Conservation (phyloP, 495 filamentous ascomycete genomes). For the Aspergillus diversus region DNA sequence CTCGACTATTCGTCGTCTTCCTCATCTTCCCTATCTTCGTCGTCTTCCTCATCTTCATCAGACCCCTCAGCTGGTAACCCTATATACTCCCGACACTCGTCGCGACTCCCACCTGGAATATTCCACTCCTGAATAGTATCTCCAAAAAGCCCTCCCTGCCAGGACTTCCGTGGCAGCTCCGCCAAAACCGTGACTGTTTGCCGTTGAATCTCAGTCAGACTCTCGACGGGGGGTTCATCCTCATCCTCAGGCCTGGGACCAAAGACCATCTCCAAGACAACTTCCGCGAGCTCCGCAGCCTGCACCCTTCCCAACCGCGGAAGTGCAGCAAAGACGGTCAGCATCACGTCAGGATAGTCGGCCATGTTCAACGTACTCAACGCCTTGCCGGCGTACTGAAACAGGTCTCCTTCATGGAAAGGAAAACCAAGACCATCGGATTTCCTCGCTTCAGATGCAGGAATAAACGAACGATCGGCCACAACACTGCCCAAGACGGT, state of each 20-base stretch:
- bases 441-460: not conserved
- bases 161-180: not conserved
- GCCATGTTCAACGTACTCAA: not conserved
- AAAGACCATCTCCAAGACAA: slow-evolving; percentile 3
- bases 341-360: not conserved
- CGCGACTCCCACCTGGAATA: not conserved
- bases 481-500: not conserved
- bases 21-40: too few relatives aligned
- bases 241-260: not conserved
- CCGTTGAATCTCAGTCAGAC: not conserved
- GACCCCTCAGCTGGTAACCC: not conserved
- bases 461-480: not conserved
- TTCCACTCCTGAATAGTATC: slow-evolving; percentile 1
- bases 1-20: too few relatives aligned
- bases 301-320: not conserved
- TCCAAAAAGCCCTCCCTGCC: not conserved
- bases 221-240: not conserved
- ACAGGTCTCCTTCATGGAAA: not conserved
- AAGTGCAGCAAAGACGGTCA: not conserved
- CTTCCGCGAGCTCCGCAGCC: not conserved
- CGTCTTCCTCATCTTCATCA: not conserved
- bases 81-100: slow-evolving; percentile 1
- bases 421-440: not conserved
- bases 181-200: slow-evolving; percentile 1
- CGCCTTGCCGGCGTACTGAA: not conserved